Evolutionary conservation across 768 basidiomycete species (phyloP).

Genomic region (Fibroporia radiculosa): DNA sequence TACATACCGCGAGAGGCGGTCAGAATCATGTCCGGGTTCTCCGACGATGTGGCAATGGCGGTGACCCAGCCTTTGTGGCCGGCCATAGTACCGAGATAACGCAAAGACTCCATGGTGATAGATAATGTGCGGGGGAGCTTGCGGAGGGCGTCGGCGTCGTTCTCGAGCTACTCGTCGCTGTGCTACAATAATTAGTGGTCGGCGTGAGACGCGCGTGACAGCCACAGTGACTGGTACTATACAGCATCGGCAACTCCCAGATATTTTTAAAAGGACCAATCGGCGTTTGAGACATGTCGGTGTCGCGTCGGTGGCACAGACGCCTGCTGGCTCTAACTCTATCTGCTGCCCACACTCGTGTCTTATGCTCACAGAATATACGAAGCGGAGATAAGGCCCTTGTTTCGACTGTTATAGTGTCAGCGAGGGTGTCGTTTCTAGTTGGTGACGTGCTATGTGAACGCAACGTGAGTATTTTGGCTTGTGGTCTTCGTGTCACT

Average conservation of each 20-base stretch:
- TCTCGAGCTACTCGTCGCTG: conserved; percentile 22
- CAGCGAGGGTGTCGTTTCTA: too few relatives aligned
- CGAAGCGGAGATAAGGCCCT: too few relatives aligned
- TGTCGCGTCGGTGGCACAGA: too few relatives aligned
- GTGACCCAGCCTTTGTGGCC: conserved; percentile 99
- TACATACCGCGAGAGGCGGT: conserved; percentile 90
- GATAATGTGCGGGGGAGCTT: conserved; percentile 12
- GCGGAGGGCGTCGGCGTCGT: conserved; percentile 23
- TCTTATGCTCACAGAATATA: too few relatives aligned
- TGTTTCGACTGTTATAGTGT: too few relatives aligned
- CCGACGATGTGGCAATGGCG: conserved; percentile 94
- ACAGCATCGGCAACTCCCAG: conserved; percentile 36
- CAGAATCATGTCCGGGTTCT: conserved; percentile 99
- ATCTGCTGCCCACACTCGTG: too few relatives aligned
- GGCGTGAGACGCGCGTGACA: conserved; percentile 33
- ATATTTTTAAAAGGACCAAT: too few relatives aligned
- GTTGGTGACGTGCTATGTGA: too few relatives aligned
- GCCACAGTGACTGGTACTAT: conserved; percentile 59
- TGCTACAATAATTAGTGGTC: conserved; percentile 6
- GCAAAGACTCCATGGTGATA: conserved; percentile 56
- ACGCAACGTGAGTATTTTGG: too few relatives aligned
- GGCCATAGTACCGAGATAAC: conserved; percentile 84
- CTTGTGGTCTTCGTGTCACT: too few relatives aligned
- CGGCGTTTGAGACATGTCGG: too few relatives aligned
- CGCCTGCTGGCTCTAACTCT: too few relatives aligned